Percentiles rank a stretch among this genome's conserved stretches.
These are phyloP conservation scores for Tolypocladium inflatum DNA, from an alignment of 2,329 filamentous ascomycete genomes.

Conservation along the genomic window DNA sequence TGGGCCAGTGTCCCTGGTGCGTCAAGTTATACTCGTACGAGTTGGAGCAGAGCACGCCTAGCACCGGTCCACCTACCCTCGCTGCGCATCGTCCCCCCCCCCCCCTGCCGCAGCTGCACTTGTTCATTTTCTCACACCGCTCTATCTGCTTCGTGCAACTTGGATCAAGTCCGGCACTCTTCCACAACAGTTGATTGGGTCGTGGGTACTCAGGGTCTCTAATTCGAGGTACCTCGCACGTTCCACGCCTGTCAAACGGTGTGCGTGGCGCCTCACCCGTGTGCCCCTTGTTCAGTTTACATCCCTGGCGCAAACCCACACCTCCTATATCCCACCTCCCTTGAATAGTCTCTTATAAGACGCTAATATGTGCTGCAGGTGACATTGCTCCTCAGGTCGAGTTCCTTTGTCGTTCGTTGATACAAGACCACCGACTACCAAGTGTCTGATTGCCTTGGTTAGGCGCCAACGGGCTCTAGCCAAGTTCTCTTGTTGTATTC, in stretches of 20 bases:
- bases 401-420: background rate
- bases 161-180: background rate
- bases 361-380: background rate
- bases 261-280: background rate
- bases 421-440: background rate
- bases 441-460: background rate
- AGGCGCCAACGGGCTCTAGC: background rate
- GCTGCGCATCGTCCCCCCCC: background rate
- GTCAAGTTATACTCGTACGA: background rate
- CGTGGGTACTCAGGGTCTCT: background rate
- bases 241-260: background rate
- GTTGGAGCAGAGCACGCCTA: background rate
- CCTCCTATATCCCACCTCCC: background rate
- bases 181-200: background rate
- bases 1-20: background rate
- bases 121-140: background rate
- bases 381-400: background rate
- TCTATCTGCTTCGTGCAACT: background rate
- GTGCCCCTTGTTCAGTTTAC: background rate
- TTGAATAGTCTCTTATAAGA: background rate
- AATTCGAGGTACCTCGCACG: background rate
- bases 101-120: background rate
- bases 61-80: background rate
- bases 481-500: background rate
- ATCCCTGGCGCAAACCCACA: background rate